Base-by-base conservation (phyloP, 306 rosid species). In the Cyclanthera cordifolia region DNA sequence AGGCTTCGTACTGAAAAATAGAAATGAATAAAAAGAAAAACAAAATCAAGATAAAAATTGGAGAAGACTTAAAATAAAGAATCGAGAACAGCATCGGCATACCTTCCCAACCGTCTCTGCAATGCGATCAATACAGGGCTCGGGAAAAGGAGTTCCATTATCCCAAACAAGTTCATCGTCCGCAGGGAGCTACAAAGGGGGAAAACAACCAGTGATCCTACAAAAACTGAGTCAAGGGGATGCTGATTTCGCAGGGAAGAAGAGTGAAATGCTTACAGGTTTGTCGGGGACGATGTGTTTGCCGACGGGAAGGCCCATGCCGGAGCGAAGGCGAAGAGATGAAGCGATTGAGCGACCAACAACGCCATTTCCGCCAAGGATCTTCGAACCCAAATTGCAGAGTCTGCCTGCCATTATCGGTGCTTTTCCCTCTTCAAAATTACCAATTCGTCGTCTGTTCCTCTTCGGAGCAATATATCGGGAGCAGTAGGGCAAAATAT, bases 91-190 rank as follows among this genome's bases (percentile, higher is more conserved):
- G 20, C 71, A 24, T 15, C 5, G 10, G 53, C 58, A 34, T 68
- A 81, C 96, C 95, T 90, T 86, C 69, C 99, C 99, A 4, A 94
- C 85, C 0, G 99, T 90, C 60, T 94, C 96, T 14, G 99, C 97
- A 69, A 90, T 90, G 20, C 99, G 97, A 86, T 94, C 97, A 8
- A 90, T 86, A 51, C 97, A 94, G 48, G 99, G 99, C 75, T 94
- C 97, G 10, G 99, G 99, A 76, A 80, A 88, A 46, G 88, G 20
- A 57, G 96, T 94, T 28, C 99, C 97, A 25, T 94, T 90, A 79
- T 94, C 99, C 96, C 97, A 94, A 70, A 78, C n/a, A 72, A 90
- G 84, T 76, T 94, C 97, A 3, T 94, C 97, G 63, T 94, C 88
- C 25, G 77, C 81, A 14, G 67, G 78, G 61, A 91, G 88, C 95